Evolutionary conservation across 176 grass and related monocot species (phyloP), one percentile per base, ranked within the genome.

Genomic region (Bothriochloa decipiens): DNA sequence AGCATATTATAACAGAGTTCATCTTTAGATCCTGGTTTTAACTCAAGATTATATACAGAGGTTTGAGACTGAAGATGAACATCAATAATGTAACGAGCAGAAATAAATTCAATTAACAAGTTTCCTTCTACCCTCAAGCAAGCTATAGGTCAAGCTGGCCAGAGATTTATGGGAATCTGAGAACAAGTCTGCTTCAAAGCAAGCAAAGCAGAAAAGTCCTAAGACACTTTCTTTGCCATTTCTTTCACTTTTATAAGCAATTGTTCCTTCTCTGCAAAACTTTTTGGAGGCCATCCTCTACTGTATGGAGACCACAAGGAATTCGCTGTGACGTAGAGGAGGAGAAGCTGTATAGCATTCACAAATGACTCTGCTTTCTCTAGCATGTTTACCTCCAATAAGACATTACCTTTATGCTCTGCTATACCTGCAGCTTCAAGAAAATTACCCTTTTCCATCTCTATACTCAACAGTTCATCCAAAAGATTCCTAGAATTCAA

Each of bases 381-480:
- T 11, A 92, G 80, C 70, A 97, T 77, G 18, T 79, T 49, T 22
- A 77, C 95, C 84, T 97, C 95, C 47, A 92, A 52, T 35, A 91
- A 65, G 52, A 87, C 10, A 86, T 97, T 18, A 28, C 84, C 88
- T 91, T 81, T 91, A 37, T 20, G 68, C 71, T 78, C 82, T 65
- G 86, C 85, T 89, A 97, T 94, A 15, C 7, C 76, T 25, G 88
- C 86, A 83, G 86, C 95, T 77, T 94, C 90, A 39, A 82, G 11
- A 40, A 92, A 97, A 84, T 97, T 97, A 22, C 75, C 90, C 33
- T 85, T 80, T 77, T 94, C 90, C 28, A 91, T 78, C 87, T 97
- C 95, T 58, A 94, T 23, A 57, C 20, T 81, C 43, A 97, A 61
- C 88, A 97, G 46, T 61, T 94, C 86, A 86, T 92, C 88, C 40